Evolutionary conservation across 2,329 filamentous ascomycete species (phyloP).

Genomic region (Elsinoe necatrix): DNA sequence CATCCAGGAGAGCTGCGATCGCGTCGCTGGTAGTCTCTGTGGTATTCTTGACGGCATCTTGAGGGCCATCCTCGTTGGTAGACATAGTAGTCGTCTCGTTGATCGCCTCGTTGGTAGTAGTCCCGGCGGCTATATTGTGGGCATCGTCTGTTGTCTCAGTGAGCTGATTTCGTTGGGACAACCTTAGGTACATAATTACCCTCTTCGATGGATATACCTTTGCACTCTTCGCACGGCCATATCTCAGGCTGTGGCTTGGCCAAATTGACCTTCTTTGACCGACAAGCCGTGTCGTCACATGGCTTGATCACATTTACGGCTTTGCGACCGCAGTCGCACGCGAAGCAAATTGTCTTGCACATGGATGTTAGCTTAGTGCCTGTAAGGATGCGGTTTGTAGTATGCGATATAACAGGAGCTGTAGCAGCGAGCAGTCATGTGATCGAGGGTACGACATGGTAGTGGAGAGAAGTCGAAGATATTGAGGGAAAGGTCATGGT

Average conservation of each 20-base stretch:
- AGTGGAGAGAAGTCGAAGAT: not conserved
- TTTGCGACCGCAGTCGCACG: not conserved
- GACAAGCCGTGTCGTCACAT: not conserved
- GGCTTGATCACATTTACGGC: not conserved
- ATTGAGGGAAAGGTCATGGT: not conserved
- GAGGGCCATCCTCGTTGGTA: not conserved
- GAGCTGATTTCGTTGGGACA: not conserved
- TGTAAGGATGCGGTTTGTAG: not conserved
- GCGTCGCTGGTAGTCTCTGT: not conserved
- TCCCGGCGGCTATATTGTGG: not conserved
- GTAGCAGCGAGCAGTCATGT: not conserved
- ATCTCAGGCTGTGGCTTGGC: not conserved
- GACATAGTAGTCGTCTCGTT: not conserved
- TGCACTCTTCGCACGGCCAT: not conserved
- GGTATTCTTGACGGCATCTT: not conserved
- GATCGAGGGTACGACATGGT: not conserved
- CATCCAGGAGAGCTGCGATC: not conserved
- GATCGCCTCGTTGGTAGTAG: not conserved
- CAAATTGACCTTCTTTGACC: not conserved
- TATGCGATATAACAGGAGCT: not conserved
- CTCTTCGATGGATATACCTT: not conserved
- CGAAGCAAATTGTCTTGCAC: not conserved
- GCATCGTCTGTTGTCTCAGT: not conserved
- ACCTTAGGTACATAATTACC: not conserved
- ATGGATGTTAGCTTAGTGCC: not conserved